These are phyloP conservation scores for Linnemannia schmuckeri DNA, from an alignment of 192 early-diverging fungal species.

Conservation along the genomic window DNA sequence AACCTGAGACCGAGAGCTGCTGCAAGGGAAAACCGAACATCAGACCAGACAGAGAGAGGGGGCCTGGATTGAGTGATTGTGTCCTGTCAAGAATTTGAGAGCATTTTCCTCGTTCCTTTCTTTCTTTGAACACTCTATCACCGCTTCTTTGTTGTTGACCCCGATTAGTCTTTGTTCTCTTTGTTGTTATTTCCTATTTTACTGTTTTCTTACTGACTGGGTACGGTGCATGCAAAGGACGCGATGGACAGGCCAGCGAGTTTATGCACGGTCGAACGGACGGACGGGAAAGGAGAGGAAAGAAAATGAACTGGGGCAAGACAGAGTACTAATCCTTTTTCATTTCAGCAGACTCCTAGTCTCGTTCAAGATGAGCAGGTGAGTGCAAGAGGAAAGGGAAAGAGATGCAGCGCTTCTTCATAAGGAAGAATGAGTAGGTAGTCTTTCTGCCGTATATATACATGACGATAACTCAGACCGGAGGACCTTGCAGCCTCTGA, in stretches of 20 bases:
- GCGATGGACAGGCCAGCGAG: no score
- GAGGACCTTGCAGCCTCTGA: background rate
- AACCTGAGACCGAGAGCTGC: background rate
- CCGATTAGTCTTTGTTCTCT: background rate
- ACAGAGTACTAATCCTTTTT: background rate
- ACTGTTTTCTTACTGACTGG: background rate
- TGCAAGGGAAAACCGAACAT: background rate
- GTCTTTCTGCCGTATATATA: background rate
- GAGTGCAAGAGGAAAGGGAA: background rate
- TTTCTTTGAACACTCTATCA: background rate
- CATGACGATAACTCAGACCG: background rate
- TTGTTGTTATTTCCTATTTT: background rate
- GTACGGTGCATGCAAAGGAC: no score
- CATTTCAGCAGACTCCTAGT: no score
- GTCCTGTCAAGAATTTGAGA: background rate
- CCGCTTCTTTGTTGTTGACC: background rate
- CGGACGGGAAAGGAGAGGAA: no score
- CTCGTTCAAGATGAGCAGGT: background rate
- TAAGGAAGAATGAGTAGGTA: background rate
- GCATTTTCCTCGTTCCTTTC: background rate
- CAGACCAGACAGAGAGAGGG: background rate
- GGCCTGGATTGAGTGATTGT: background rate
- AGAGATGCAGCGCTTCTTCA: background rate
- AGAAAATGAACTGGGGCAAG: background rate
- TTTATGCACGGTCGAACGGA: no score